Base-by-base conservation (phyloP, 169 alveolate species). In the Eimeria brunetti region DNA sequence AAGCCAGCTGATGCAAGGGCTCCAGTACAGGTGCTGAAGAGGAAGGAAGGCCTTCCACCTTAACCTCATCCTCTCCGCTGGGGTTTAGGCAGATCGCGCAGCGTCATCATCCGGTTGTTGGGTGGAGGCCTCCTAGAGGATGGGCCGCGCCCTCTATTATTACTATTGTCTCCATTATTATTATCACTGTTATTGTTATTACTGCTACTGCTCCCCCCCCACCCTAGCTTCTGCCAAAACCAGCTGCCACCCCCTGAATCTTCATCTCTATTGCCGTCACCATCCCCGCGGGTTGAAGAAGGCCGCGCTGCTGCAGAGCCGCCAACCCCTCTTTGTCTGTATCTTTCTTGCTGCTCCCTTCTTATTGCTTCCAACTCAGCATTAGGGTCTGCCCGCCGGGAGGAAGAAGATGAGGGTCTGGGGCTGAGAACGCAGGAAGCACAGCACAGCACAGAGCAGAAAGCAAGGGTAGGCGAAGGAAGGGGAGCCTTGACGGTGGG, bases 31-130 rank as follows among this genome's bases (percentile, higher is more conserved):
- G 41, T 44, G 62, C 60, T 18, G 38, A 41, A 2, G 0, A 11
- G 85, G 60, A 75, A n/a, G 85, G 41, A 38, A 44, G 85, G 73
- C 67, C 71, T 81, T 33, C 89, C 69, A 49, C 44, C 38, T 81
- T 81, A 81, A 81, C 89, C 89, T 81, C 89, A 81, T 30, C 89
- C 89, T 46, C 89, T 18, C 30, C 89, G 41, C 89, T 81, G 89
- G 14, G 89, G 89, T 27, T 81, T 44, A 33, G 89, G 89, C 46
- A 81, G 89, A 81, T 81, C 89, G 67, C 89, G 89, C 69, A 81
- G 51, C 89, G 89, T 81, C 89, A 81, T 81, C 89, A 81, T 81
- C 89, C 89, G 49, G 89, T 51, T 81, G 49, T 22, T 46, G 53
- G 73, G 41, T 46, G 89, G 88, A 38, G 41, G 89, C 89, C 89